These are phyloP conservation scores for Cyberlindnera suaveolens DNA, from an alignment of 805 yeast species.

Conservation along the genomic window DNA sequence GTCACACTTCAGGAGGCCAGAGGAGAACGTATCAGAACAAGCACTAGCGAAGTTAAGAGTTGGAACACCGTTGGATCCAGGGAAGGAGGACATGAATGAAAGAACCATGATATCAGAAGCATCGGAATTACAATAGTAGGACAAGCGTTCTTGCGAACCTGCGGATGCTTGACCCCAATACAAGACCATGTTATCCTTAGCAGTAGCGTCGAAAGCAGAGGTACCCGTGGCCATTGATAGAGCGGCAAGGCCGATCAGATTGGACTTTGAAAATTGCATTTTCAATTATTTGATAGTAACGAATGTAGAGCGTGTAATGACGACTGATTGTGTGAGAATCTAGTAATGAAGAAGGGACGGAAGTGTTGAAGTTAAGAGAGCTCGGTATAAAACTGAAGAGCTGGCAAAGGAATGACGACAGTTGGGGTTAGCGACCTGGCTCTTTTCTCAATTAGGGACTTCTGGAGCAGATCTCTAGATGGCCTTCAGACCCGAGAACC, in stretches of 20 bases:
- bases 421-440: too few species aligned
- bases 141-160: constrained; percentile 42
- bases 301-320: too few species aligned
- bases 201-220: constrained; percentile 28
- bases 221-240: constrained; percentile 5
- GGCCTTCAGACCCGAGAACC: too few species aligned
- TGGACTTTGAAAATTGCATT: not conserved
- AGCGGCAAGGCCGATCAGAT: constrained; percentile 4
- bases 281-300: not conserved
- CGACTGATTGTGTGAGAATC: too few species aligned
- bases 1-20: constrained; percentile 40
- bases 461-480: too few species aligned
- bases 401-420: too few species aligned
- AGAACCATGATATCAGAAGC: constrained; percentile 67
- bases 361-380: too few species aligned
- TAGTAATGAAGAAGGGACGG: too few species aligned
- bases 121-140: constrained; percentile 59
- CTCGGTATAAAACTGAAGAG: too few species aligned
- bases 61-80: constrained; percentile 19
- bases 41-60: constrained; percentile 54
- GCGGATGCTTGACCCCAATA: constrained; percentile 89
- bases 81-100: constrained; percentile 61
- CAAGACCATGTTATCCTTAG: constrained; percentile 59
- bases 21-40: constrained; percentile 33
- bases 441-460: too few species aligned